Conservation (phyloP, 208 protist genomes). For the Endotrypanum monterogeii region DNA sequence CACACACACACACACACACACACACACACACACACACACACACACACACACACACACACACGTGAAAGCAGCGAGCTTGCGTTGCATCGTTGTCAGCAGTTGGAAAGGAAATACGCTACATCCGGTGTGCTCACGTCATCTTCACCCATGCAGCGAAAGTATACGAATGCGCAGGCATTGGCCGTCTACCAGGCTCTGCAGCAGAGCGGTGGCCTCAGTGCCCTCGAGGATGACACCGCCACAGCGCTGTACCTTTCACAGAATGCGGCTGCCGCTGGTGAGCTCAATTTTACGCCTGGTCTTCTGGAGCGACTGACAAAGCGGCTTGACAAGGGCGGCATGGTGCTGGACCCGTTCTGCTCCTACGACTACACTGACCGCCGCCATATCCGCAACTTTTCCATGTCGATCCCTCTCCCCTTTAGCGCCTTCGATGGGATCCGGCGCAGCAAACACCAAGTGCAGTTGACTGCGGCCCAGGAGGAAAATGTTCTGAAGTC, state of each 20-base stretch:
- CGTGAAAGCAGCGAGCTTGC: neutral
- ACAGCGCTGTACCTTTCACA: conserved; percentile 30
- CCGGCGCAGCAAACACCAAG: conserved; percentile 48
- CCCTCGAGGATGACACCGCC: conserved; percentile 30
- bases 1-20: neutral
- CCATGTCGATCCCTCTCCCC: conserved; percentile 71
- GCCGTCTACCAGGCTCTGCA: conserved; percentile 35
- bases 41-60: conserved; percentile 20
- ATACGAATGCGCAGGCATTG: conserved; percentile 33
- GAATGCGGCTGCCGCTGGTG: conserved; percentile 14
- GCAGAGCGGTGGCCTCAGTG: conserved; percentile 22
- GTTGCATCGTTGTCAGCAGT: too few species aligned
- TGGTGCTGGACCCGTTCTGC: conserved; percentile 33
- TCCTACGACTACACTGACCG: conserved; percentile 41
- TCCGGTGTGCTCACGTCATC: neutral
- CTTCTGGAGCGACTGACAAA: conserved; percentile 30
- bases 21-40: too few species aligned
- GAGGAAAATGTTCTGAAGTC: conserved; percentile 66
- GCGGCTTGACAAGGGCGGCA: conserved; percentile 26
- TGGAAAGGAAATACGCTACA: too few species aligned
- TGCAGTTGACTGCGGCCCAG: conserved; percentile 55
- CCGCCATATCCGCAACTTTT: conserved; percentile 70
- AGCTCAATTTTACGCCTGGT: conserved; percentile 25
- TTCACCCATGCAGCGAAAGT: conserved; percentile 28
- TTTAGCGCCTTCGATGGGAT: conserved; percentile 77